phyloP scores from a whole-genome alignment of 148 eudicot species.

The Rhododendron simsii region DNA sequence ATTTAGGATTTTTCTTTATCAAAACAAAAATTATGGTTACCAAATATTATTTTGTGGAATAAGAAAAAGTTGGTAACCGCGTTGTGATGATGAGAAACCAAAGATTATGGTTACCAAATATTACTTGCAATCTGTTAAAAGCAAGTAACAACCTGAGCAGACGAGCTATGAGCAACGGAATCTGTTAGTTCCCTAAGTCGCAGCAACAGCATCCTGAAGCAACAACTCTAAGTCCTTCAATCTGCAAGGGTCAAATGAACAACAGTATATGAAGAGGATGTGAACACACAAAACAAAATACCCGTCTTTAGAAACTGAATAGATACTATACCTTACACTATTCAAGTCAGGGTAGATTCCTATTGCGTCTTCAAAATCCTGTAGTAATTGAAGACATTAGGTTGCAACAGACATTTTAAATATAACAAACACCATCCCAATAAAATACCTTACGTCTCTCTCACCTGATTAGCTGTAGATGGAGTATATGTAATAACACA shows the following conservation, averaged over 20 bases:
- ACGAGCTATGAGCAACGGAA: not conserved
- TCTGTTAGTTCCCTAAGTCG: constrained; percentile 18
- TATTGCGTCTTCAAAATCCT: constrained; percentile 85
- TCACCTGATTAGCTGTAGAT: constrained; percentile 84
- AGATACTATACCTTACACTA: constrained; percentile 49
- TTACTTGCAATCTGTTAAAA: not conserved
- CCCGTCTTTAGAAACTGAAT: not conserved
- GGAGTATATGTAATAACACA: constrained; percentile 82
- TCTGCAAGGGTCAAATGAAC: constrained; percentile 33
- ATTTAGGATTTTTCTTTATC: not conserved
- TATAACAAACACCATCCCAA: not conserved
- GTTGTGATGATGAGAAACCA: not conserved
- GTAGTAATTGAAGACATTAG: constrained; percentile 9
- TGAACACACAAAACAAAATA: not conserved
- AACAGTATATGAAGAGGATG: not conserved
- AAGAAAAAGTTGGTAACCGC: not conserved
- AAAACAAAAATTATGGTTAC: not conserved
- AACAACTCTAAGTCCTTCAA: constrained; percentile 69
- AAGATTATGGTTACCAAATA: no score
- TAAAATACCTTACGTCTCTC: not conserved
- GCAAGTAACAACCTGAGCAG: not conserved
- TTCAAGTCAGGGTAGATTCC: constrained; percentile 83
- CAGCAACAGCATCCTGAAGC: constrained; percentile 53
- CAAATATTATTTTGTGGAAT: not conserved
- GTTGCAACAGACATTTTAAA: not conserved